Base-by-base conservation (phyloP, 495 filamentous ascomycete genomes). In the Extremus antarcticus region DNA sequence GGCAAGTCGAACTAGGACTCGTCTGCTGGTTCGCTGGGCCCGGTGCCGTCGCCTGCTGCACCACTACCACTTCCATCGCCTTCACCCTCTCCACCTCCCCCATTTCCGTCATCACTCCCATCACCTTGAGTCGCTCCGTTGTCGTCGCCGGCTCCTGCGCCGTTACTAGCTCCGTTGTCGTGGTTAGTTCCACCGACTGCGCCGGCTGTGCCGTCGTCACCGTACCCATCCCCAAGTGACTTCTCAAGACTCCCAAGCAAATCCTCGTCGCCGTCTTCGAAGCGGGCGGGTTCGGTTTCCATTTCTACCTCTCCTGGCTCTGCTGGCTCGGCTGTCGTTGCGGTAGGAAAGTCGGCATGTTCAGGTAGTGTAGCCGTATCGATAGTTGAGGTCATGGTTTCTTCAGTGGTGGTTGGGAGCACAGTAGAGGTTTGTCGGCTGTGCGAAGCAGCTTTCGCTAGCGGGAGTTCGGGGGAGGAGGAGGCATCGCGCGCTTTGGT, bases 241-340 rank as follows among this genome's bases (percentile, higher is more conserved):
- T 63, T 64, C 49, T 73, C 70, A 24, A 74, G 58, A 54, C 65
- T 71, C 2, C 69, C 71, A 15, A 73, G 60, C 20, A 74, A 40
- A 59, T 74, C 71, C 3, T 65, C 60, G 24, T 73, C 71, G 32
- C 62, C 67, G 40, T 71, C 70, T n/a, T 63, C 54, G 23, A 59
- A 58, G 1, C 53, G 53, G 2, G 51, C 49, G 2, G 66, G 65
- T 38, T 61, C 55, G 3, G 54, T 21, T 25, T 25, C 43, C 10
- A 23, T 19, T 4, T 23, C 47, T 10, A 10, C 47, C 25, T 11
- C 47, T 22, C 23, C 19, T 3, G 17, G n/a, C 8, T 50, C 48
- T 3, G 25, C 48, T 2, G n/a, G n/a, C 2, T 11, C 48, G n/a
- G 24, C 22, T 2, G 25, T 24, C 4, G n/a, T 47, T 22, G 24